Base-by-base conservation (phyloP, 2,329 filamentous ascomycete genomes). In the Botrytis squamosa region DNA sequence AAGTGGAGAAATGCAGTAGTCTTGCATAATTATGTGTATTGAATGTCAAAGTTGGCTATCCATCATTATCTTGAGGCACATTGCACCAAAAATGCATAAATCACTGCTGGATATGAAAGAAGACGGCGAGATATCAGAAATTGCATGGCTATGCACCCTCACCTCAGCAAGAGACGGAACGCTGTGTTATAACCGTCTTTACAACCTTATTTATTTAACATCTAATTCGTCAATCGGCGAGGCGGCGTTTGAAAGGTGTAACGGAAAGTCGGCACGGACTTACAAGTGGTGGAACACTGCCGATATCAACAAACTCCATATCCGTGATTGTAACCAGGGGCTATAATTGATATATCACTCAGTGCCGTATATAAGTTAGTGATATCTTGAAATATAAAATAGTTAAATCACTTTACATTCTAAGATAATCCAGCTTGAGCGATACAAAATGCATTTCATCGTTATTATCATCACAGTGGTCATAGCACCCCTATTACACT, bases 191-290 rank as follows among this genome's bases (percentile, higher is more conserved):
- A 68, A 14, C 16, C 4, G 29, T 29, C 6, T 38, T 57, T 25
- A 25, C 20, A 49, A 49, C 44, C 18, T 29, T 33, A 25, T 7
- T 49, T 16, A 22, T 44, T 20, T 10, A 14, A 40, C 8, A 38
- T 52, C 6, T 52, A 7, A 71, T 71, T 65, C 18, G 66, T n/a
- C 38, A 25, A n/a, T 42, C 36, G 25, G 49, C 49, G 22, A 68
- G 14, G 36, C 4, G 55, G 38, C 1, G 2, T 10, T 29, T 18
- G 1, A 16, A 18, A 33, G 9, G 3, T 55, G 14, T 52, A 29
- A n/a, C 25, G 69, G 57, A 52, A 9, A 33, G 8, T 71, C 69
- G 59, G 69, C 14, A 5, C 69, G 33, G 69, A 71, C 25, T 33
- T 42, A 9, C 59, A 29, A 33, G 22, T 40, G 3, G 20, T 36